Evolutionary conservation across 495 filamentous ascomycete genomes (phyloP), one percentile per base, ranked within the genome.

Genomic region (Penicillium fimorum): DNA sequence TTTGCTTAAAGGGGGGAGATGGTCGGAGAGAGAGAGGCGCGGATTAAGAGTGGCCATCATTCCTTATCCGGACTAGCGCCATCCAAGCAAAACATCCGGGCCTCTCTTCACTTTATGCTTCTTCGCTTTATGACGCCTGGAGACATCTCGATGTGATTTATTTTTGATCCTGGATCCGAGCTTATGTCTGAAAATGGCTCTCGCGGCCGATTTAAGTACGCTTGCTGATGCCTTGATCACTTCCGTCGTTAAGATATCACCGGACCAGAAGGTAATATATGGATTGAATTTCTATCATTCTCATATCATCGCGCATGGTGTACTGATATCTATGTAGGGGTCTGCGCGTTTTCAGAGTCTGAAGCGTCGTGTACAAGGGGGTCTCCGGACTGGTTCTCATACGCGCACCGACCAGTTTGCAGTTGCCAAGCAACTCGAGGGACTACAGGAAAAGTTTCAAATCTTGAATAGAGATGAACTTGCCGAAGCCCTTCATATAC

Each of bases 391-490:
- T 35, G 77, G 87, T 50, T 79, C 74, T 35, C 87, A 87, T 75
- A 76, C 76, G 20, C 84, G 91, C 33, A 90, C 86, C 0, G 94
- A 97, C 73, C 93, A 95, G 63, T 98, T 97, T 67, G 90, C 90
- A 30, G 84, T 96, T 12, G 72, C 82, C 24, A 79, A 81, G 17
- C 84, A 82, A 33, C 79, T 96, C 5, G 82, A 87, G 22, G 94
- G 94, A 3, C 77, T 96, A 17, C 88, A 91, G 58, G 94, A 98
- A 70, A 93, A 93, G 62, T 96, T 96, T 68, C 81, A 83, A 38
- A 78, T 97, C 46, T 76, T 88, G 30, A 85, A 88, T 68, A 81
- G 85, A 55, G 92, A 96, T 66, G 82, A 85, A 15, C 70, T 96
- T 25, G 91, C 90, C n/a, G 85, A 91, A 58, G 90, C 88, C 8